Conservation (phyloP, 148 eudicot genomes). For the Drosera capensis region DNA sequence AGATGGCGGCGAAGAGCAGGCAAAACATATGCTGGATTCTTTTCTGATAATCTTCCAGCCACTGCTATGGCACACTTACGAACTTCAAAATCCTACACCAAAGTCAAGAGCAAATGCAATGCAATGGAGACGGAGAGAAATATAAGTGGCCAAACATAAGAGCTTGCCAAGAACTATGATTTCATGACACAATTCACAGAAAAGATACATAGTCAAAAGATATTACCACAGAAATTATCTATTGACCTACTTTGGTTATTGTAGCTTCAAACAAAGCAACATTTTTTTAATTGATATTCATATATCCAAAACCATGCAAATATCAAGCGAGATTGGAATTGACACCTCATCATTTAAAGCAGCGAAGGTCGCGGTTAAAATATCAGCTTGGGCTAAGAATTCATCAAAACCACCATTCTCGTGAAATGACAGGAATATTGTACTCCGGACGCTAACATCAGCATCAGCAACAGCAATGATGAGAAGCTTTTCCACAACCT, state of each 20-base stretch:
- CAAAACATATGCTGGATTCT: conserved; percentile 98
- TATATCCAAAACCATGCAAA: no score
- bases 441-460: conserved; percentile 73
- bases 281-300: no score
- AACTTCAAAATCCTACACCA: conserved; percentile 66
- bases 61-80: conserved; percentile 79
- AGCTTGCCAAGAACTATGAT: no score
- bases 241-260: no score
- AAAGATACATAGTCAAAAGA: no score
- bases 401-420: conserved; percentile 77
- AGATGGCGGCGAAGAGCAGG: conserved; percentile 98
- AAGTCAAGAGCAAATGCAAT: no score
- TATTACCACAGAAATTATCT: no score
- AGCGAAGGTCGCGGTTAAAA: conserved; percentile 90
- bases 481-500: conserved; percentile 92
- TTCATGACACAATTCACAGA: no score
- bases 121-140: no score
- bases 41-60: conserved; percentile 87
- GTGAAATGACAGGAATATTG: conserved; percentile 70
- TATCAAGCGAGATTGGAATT: not conserved
- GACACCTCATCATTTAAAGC: conserved; percentile 91
- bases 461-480: conserved; percentile 95
- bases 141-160: no score
- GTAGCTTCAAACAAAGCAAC: no score
- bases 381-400: conserved; percentile 87